A percentile compares a stretch with the other conserved stretches of the same genome.
Evolutionary conservation across 208 protist species (phyloP).

Genomic region (Leishmania guyanensis): DNA sequence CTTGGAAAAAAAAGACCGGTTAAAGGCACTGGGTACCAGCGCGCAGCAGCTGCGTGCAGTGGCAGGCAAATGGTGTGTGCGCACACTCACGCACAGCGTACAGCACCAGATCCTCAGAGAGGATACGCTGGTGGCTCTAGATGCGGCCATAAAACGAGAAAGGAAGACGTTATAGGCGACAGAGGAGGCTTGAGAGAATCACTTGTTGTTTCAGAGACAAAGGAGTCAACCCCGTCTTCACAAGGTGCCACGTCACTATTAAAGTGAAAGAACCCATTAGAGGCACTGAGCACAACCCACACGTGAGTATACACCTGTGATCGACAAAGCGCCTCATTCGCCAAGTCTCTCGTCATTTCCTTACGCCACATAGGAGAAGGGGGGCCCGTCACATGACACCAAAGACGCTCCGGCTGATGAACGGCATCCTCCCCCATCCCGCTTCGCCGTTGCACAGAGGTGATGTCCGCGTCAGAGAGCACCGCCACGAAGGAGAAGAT

Average conservation of each 20-base stretch:
- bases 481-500: background rate
- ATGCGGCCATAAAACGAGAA: conserved; percentile 15
- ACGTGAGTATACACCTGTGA: background rate
- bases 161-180: background rate
- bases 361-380: background rate
- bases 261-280: background rate
- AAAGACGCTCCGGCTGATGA: background rate
- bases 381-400: background rate
- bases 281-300: background rate
- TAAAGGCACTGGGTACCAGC: background rate
- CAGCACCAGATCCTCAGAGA: background rate
- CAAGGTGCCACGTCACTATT: background rate
- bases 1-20: conserved; percentile 18
- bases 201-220: background rate
- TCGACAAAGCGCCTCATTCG: background rate
- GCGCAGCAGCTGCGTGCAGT: background rate
- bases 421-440: background rate
- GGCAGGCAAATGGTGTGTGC: background rate
- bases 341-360: background rate
- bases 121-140: background rate
- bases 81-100: background rate
- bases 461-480: background rate
- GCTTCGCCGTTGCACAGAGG: background rate
- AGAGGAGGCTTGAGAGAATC: conserved; percentile 1
- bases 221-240: background rate